Evolutionary conservation across 2,329 filamentous ascomycete genomes (phyloP), one percentile per base, ranked within the genome.

Genomic region (Thielaviopsis populi): DNA sequence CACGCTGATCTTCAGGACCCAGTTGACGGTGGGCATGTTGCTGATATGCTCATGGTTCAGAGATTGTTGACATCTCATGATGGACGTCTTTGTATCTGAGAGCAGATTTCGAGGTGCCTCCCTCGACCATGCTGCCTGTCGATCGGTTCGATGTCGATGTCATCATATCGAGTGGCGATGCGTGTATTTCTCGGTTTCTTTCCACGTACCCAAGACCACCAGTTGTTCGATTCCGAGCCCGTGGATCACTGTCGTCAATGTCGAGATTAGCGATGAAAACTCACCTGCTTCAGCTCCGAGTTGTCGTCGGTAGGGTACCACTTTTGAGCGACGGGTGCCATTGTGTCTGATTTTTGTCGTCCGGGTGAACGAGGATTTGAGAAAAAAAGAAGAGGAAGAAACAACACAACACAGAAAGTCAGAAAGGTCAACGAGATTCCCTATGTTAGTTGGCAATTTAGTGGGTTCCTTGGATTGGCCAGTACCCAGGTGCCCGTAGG

Each of bases 271-370:
- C 56, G 42, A 58, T 46, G 61, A 63, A 61, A 63, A 88, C 91
- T 84, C 85, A 99, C 94, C 89, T 95, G 92, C 86, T 91, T 95
- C 74, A 85, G 84, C 80, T 87, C 81, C 77, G 83, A 76, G 76
- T 92, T 88, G 79, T 96, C 92, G 79, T 95, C 88, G 76, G 90
- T 89, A 78, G 91, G 89, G 83, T 99, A 99, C 90, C 92, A 99
- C 83, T 96, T 97, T 84, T 89, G 86, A 74, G 92, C 92, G 89
- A 95, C 95, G 80, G 96, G 71, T 81, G 82, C 65, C 65, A 66
- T 66, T 66, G 62, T 66, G 65, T 61, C 75, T 79, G 78, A 75
- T 74, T 74, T 70, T 69, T 71, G 68, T 72, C 68, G 70, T 65
- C 64, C 64, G 61, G 56, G 61, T 63, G 62, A 66, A 66, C 64